Conservation (phyloP, 345 rosid species). For the Ricinus communis region DNA sequence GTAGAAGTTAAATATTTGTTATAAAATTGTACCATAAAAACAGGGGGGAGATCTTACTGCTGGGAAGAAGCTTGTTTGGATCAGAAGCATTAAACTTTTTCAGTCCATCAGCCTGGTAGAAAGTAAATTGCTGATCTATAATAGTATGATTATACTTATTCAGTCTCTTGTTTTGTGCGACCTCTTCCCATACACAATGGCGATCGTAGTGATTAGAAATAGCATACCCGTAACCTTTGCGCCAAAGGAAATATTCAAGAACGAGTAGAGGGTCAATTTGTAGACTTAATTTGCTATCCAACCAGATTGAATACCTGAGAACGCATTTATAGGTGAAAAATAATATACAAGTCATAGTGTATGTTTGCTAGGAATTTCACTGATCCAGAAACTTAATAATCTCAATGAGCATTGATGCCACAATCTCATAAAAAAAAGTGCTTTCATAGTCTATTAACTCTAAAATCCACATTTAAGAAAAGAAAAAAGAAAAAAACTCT, state of each 20-base stretch:
- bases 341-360: slow-evolving; percentile 7
- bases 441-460: too few species aligned
- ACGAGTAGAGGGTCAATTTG: slow-evolving; percentile 81
- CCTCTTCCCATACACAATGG: slow-evolving; percentile 98
- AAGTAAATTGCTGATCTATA: slow-evolving; percentile 79
- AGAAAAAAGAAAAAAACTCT: neutral
- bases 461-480: too few species aligned
- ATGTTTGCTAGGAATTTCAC: neutral
- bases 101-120: slow-evolving; percentile 87
- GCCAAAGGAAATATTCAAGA: slow-evolving; percentile 91
- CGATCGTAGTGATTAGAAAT: slow-evolving; percentile 95
- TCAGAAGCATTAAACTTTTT: slow-evolving; percentile 71
- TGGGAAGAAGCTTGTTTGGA: slow-evolving; percentile 85
- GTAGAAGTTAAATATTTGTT: neutral
- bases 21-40: neutral
- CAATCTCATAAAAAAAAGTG: too few species aligned
- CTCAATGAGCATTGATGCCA: neutral
- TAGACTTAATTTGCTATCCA: slow-evolving; percentile 94
- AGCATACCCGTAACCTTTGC: slow-evolving; percentile 87
- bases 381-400: neutral
- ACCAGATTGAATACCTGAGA: slow-evolving; percentile 94
- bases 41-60: slow-evolving; percentile 56
- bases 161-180: slow-evolving; percentile 84
- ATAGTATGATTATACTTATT: slow-evolving; percentile 89
- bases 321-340: neutral